Conservation (phyloP, 441 rosid species). For the Erodium moschatum region DNA sequence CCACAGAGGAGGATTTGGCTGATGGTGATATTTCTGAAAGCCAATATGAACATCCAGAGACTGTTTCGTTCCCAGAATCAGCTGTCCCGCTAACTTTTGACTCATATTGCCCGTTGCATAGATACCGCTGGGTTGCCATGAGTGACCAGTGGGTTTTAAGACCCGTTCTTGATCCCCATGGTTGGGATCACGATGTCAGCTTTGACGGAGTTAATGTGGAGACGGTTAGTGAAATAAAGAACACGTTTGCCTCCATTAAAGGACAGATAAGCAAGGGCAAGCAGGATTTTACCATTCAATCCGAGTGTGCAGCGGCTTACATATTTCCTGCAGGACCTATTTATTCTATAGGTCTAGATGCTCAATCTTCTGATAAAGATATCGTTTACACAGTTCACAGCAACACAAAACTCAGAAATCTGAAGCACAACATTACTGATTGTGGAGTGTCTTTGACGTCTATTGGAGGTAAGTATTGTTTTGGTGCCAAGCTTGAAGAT, state of each 20-base stretch:
- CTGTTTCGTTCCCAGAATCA: constrained; percentile 62
- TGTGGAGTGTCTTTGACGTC: constrained; percentile 57
- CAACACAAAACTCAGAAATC: constrained; percentile 49
- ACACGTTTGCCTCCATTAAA: constrained; percentile 44
- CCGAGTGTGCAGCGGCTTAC: constrained; percentile 62
- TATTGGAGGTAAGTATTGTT: constrained; percentile 47
- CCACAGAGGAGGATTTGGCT: constrained; percentile 27
- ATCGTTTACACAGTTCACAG: constrained; percentile 52
- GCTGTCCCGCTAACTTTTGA: constrained; percentile 72
- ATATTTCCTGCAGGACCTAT: constrained; percentile 39
- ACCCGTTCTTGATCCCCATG: constrained; percentile 86
- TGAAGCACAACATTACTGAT: constrained; percentile 49
- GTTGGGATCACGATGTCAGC: constrained; percentile 94
- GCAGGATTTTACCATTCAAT: constrained; percentile 59
- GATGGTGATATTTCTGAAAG: constrained; percentile 28
- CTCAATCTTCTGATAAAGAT: constrained; percentile 70
- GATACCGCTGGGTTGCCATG: constrained; percentile 52
- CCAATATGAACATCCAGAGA: constrained; percentile 35
- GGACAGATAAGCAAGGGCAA: constrained; percentile 84
- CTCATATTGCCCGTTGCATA: constrained; percentile 52
- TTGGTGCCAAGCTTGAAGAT: constrained; percentile 74
- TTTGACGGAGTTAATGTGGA: constrained; percentile 83
- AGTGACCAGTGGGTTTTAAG: constrained; percentile 57
- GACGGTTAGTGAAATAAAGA: constrained; percentile 45
- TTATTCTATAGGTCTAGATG: constrained; percentile 54